Conservation (phyloP, 1,284 basidiomycete species). For the Schizopora paradoxa region DNA sequence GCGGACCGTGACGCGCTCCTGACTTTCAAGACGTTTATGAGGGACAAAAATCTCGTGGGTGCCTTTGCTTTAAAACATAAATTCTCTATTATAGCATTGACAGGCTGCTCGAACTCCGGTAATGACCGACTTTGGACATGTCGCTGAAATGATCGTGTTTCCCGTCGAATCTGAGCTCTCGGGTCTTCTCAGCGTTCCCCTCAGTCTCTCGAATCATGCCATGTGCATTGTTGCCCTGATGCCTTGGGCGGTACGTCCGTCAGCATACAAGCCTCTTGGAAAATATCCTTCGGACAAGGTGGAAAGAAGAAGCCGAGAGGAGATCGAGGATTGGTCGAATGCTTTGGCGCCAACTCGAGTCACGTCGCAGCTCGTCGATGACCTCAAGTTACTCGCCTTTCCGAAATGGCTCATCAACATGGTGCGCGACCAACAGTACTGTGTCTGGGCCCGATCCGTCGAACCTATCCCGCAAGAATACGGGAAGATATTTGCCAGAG, state of each 20-base stretch:
- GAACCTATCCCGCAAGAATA: conserved; percentile 25
- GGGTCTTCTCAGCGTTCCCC: conserved; percentile 26
- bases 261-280: conserved; percentile 7
- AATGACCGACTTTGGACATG: conserved; percentile 37
- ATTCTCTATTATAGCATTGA: conserved; percentile 14
- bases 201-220: no score
- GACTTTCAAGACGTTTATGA: conserved; percentile 43
- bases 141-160: conserved; percentile 42
- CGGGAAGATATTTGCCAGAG: conserved; percentile 28
- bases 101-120: conserved; percentile 50
- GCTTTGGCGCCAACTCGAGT: neutral
- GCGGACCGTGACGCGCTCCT: conserved; percentile 37
- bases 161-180: conserved; percentile 28
- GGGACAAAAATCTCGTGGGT: conserved; percentile 38
- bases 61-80: conserved; percentile 9
- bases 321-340: conserved; percentile 6
- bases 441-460: conserved; percentile 31
- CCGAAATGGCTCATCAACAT: conserved; percentile 38
- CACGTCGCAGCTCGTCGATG: conserved; percentile 28
- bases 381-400: conserved; percentile 42
- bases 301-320: neutral
- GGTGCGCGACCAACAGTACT: conserved; percentile 32
- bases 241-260: conserved; percentile 38
- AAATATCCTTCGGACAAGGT: conserved; percentile 2
- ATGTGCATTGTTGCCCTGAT: conserved; percentile 44